These are phyloP conservation scores for Spiromastix sp. DNA, from an alignment of 2,329 filamentous ascomycete species.

Conservation along the genomic window DNA sequence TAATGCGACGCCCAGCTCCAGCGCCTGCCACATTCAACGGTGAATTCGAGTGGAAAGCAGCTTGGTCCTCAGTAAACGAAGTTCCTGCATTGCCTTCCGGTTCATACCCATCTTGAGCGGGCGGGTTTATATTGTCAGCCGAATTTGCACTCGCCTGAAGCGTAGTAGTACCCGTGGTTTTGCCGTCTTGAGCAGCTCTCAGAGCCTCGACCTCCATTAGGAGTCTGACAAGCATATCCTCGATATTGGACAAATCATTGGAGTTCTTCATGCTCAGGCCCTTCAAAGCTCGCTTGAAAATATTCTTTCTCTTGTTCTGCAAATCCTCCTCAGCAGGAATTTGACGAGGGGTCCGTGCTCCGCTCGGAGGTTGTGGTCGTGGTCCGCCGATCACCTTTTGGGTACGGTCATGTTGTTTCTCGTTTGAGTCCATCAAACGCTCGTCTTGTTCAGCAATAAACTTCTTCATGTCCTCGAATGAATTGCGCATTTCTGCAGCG, in stretches of 20 bases:
- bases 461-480: slow-evolving; percentile 89
- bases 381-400: slow-evolving; percentile 78
- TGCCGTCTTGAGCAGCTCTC: slow-evolving; percentile 46
- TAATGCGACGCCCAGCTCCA: slow-evolving; percentile 67
- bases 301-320: slow-evolving; percentile 73
- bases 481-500: slow-evolving; percentile 92
- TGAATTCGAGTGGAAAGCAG: slow-evolving; percentile 59
- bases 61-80: slow-evolving; percentile 62
- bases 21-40: slow-evolving; percentile 24
- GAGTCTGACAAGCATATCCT: slow-evolving; percentile 84
- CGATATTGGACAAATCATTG: slow-evolving; percentile 78
- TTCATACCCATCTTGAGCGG: slow-evolving; percentile 73
- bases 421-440: slow-evolving; percentile 75
- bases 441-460: slow-evolving; percentile 85
- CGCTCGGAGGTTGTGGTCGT: slow-evolving; percentile 63
- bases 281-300: slow-evolving; percentile 91
- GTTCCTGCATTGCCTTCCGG: slow-evolving; percentile 71
- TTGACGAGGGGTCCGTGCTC: slow-evolving; percentile 47
- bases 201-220: slow-evolving; percentile 83
- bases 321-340: slow-evolving; percentile 42
- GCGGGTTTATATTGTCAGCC: slow-evolving; percentile 53
- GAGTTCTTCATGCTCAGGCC: slow-evolving; percentile 79
- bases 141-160: slow-evolving; percentile 49
- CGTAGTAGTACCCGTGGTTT: slow-evolving; percentile 15
- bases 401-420: slow-evolving; percentile 77